Base-by-base conservation (phyloP, 331 rosid genomes). In the Acacia concinna region DNA sequence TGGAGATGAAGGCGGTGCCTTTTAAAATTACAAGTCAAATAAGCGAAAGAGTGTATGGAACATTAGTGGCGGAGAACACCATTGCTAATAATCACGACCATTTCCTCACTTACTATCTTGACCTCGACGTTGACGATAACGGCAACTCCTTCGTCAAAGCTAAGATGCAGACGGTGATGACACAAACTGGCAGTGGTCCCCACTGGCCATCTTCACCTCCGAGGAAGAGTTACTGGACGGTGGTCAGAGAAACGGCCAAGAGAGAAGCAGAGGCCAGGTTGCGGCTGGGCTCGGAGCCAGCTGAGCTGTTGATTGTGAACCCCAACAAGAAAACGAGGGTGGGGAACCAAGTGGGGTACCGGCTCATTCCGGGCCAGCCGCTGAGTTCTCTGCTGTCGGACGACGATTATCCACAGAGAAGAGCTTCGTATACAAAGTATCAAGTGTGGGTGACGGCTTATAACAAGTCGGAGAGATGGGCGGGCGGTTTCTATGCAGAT, bases 381-480 rank as follows among this genome's bases (percentile, higher is more conserved):
- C 78, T 78, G 13, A 83, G 63, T 49, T 83, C 97, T 54, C 80
- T 90, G 4, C 17, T 94, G 73, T 43, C 66, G 1, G 90, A 88
- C 32, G 92, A 94, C 20, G 97, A 94, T 87, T 94, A 80, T 72
- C 97, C 98, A 0, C 93, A 90, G 47, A 88, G 68, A 56, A 86
- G 97, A 69, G 93, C 90, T 0, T 82, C 97, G 68, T 89, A 92
- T 32, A 94, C 94, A 0, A 88, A 89, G 84, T 85, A 94, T 72
- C 91, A 88, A 13, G 49, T 94, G 21, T 90, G 97, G 98, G 91
- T 92, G 32, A 92, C 97, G 28, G 78, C 93, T 52, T 94, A 90
- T 87, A 89, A 92, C 85, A 88, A 82, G 88, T 88, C 92, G 4
- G 95, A 90, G 77, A 83, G 90, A 75, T 92, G 95, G 98, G 89